Base-by-base conservation (phyloP, 805 yeast species). In the Zygoascus biomembranicola region DNA sequence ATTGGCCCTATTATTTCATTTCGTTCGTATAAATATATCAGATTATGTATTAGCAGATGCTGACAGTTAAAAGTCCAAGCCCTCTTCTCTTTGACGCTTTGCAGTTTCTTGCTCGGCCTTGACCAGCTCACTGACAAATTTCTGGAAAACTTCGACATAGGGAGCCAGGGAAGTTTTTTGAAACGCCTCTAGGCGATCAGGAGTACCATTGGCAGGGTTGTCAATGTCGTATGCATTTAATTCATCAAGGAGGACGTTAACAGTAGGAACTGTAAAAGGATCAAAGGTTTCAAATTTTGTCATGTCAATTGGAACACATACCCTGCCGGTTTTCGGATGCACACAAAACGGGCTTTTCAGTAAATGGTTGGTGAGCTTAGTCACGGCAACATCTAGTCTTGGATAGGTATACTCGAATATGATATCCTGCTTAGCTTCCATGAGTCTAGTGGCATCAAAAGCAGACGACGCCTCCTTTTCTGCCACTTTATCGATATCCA, bases 291-390 rank as follows among this genome's bases (percentile, higher is more conserved):
- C 63, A 19, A 61, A 55, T 42, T 70, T 64, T 3, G 57, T 64
- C 0, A 69, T 57, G 51, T 68, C 71, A 47, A 77, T 66, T 0
- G 98, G 97, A 8, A 94, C 96, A 79, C 98, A 94, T 2, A 94
- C 87, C 62, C 87, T 85, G 8, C 97, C 97, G 0, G 99, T 94
- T 1, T 89, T 84, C 1, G 99, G 99, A 68, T 94, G 99, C 44
- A 94, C 83, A 73, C 98, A 92, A 67, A 94, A 94, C 16, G 99
- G 99, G 1, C 97, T 87, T 66, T 94, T 94, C 62, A 94, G 77
- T 70, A 94, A 82, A 73, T 94, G 99, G 70, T 84, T 88, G 63
- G 90, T 76, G 66, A 87, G 94, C 60, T 84, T 79, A 8, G 98
- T 86, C 37, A 94, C 99, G 68, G 90, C 95, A 49, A 87, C 82